These are phyloP conservation scores for Phascolomyces articulosus DNA, from an alignment of 371 early-diverging fungal genomes.

Conservation along the genomic window DNA sequence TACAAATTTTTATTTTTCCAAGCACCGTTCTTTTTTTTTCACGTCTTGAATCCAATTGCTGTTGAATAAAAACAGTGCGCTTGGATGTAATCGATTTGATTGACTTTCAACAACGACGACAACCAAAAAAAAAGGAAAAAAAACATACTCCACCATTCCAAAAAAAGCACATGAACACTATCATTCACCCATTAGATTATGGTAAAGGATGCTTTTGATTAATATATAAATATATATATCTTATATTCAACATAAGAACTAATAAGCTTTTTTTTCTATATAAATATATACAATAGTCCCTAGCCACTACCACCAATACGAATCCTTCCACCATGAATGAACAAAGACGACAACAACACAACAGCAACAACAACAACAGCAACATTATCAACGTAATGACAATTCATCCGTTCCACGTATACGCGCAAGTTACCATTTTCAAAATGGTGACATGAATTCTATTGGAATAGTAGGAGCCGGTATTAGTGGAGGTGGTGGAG, in stretches of 20 bases:
- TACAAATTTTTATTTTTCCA: no score
- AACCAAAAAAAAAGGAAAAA: no score
- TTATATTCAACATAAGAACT: background rate
- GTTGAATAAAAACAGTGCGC: background rate
- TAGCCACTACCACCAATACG: conserved; percentile 13
- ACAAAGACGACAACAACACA: conserved; percentile 11
- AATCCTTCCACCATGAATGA: conserved; percentile 14
- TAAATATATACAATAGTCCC: conserved; percentile 3
- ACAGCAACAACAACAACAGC: conserved; percentile 11
- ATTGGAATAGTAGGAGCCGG: background rate
- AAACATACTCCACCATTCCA: no score
- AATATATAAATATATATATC: background rate
- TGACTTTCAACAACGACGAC: no score
- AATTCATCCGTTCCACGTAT: conserved; percentile 7
- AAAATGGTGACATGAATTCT: background rate
- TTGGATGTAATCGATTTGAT: conserved; percentile 8
- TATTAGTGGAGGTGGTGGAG: background rate
- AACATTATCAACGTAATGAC: background rate
- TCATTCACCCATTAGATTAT: conserved; percentile 5
- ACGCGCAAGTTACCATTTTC: background rate
- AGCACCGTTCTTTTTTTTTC: no score
- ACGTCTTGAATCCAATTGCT: no score
- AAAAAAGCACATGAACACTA: conserved; percentile 4
- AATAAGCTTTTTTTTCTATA: background rate
- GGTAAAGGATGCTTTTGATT: background rate